Evolutionary conservation across 495 filamentous ascomycete species (phyloP).

Genomic region (Trichoderma asperelloides): DNA sequence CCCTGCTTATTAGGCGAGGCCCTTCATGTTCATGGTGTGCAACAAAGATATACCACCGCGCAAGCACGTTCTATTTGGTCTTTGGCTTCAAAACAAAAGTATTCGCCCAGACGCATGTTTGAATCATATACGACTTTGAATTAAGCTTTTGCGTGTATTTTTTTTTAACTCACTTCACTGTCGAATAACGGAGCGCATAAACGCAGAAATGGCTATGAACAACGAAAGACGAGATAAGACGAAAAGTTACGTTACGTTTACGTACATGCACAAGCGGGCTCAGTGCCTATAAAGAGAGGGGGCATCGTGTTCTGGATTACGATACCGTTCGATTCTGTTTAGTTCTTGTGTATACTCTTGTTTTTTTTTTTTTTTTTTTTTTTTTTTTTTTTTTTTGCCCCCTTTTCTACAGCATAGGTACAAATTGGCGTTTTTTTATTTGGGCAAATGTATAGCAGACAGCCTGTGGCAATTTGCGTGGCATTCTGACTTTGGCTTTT

Average conservation of each 20-base stretch:
- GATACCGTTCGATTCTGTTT: background rate
- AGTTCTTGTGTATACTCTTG: background rate
- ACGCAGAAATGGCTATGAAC: background rate
- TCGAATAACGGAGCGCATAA: no score
- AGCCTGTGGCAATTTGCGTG: background rate
- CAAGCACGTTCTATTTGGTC: no score
- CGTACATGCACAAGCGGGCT: background rate
- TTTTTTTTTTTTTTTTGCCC: background rate
- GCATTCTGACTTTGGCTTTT: background rate
- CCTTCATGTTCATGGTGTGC: no score
- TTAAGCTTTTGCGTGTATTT: no score
- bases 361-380: background rate
- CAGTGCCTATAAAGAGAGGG: background rate
- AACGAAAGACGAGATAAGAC: background rate
- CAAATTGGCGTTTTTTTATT: background rate
- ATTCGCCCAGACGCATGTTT: no score
- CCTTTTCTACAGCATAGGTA: background rate
- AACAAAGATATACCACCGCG: no score
- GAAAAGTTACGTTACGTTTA: background rate
- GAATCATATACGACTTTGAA: no score
- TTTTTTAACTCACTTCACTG: no score
- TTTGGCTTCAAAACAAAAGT: no score
- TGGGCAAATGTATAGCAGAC: background rate
- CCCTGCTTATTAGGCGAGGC: constrained; percentile 27
- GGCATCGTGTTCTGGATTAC: background rate